Conservation (phyloP, 768 basidiomycete genomes). For the Podaxis sp. region DNA sequence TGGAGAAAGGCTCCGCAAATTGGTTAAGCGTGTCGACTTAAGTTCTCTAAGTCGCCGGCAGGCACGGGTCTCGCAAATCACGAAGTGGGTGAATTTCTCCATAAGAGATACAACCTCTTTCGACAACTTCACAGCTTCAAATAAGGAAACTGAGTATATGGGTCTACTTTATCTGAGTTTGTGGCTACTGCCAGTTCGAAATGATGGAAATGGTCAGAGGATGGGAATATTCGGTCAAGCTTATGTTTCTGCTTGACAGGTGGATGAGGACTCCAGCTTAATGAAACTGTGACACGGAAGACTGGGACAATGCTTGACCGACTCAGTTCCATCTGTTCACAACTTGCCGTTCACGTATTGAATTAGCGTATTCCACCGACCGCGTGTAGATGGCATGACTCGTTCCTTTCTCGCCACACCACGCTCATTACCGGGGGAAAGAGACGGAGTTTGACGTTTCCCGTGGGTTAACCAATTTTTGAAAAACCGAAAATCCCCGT, state of each 20-base stretch:
- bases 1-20: constrained; percentile 3
- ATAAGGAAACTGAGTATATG: background rate
- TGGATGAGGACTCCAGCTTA: constrained; percentile 5
- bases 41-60: background rate
- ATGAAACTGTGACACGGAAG: constrained; percentile 6
- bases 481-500: background rate
- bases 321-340: background rate
- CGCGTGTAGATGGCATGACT: background rate
- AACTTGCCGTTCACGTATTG: background rate
- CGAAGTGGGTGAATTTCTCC: background rate
- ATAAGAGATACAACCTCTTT: background rate
- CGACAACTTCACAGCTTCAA: background rate
- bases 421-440: background rate
- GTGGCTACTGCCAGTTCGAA: background rate
- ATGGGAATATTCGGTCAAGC: background rate
- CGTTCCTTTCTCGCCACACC: background rate
- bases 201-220: background rate
- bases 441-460: background rate
- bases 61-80: background rate
- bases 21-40: background rate
- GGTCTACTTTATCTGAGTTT: background rate
- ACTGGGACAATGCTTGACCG: background rate
- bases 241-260: constrained; percentile 8
- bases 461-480: background rate
- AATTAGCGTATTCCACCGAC: background rate